Evolutionary conservation across 2,329 filamentous ascomycete species (phyloP).

Genomic region (Parascedosporium putredinis): DNA sequence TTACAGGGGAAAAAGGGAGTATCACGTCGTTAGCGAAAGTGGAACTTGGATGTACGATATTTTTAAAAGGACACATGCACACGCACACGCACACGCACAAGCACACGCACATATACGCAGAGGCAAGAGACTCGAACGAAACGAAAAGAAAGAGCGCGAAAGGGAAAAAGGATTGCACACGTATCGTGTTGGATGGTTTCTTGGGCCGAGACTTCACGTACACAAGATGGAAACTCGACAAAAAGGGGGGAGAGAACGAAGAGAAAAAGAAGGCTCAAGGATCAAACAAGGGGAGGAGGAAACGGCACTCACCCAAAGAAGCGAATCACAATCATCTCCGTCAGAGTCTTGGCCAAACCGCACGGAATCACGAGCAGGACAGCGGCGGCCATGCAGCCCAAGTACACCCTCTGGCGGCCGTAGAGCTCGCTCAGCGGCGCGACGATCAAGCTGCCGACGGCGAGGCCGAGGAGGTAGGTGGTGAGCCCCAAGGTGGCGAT

Average conservation of each 20-base stretch:
- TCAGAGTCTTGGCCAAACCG: constrained; percentile 57
- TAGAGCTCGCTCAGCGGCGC: constrained; percentile 66
- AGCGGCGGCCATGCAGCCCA: constrained; percentile 54
- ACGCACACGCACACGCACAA: no score
- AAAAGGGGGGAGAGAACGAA: neutral
- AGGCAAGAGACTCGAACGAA: no score
- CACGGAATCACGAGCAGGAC: constrained; percentile 61
- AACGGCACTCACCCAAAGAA: constrained; percentile 59
- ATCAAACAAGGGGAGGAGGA: neutral
- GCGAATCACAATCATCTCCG: constrained; percentile 57
- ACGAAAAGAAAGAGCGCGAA: no score
- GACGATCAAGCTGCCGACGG: constrained; percentile 58
- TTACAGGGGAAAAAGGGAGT: neutral
- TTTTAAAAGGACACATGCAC: no score
- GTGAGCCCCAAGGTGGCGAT: constrained; percentile 68
- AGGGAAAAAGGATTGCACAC: no score
- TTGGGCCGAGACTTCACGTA: neutral
- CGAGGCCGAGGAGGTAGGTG: constrained; percentile 67
- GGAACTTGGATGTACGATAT: no score
- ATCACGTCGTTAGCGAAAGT: neutral
- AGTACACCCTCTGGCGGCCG: constrained; percentile 58
- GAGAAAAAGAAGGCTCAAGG: neutral
- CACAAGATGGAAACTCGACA: no score
- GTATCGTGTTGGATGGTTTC: no score
- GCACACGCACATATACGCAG: no score